Evolutionary conservation across 2,329 filamentous ascomycete species (phyloP).

Genomic region (Paraconiothyrium sp.): DNA sequence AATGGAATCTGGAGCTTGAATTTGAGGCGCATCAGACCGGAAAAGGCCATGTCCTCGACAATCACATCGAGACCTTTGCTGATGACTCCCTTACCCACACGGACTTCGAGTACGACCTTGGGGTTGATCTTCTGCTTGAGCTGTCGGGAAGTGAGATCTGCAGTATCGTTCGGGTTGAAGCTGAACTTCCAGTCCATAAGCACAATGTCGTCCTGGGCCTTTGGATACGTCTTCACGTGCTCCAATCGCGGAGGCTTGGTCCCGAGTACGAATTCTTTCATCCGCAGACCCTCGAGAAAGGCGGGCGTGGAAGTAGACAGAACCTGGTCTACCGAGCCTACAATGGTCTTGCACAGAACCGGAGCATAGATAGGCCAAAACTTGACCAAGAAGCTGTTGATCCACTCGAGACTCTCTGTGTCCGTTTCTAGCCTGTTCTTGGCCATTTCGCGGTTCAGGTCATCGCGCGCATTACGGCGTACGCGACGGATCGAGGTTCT

Average conservation of each 20-base stretch:
- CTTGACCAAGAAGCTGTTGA: constrained; percentile 97
- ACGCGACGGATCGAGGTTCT: constrained; percentile 93
- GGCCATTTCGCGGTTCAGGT: constrained; percentile 87
- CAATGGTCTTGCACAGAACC: constrained; percentile 88
- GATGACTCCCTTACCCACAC: constrained; percentile 93
- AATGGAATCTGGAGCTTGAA: constrained; percentile 97
- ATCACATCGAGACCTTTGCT: constrained; percentile 98
- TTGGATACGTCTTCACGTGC: constrained; percentile 97
- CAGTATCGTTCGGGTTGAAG: constrained; percentile 94
- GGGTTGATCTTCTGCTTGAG: constrained; percentile 96
- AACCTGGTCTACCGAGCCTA: constrained; percentile 95
- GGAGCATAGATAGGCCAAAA: constrained; percentile 99
- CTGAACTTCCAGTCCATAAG: constrained; percentile 99
- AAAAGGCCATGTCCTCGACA: constrained; percentile 97
- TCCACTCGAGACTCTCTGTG: constrained; percentile 94
- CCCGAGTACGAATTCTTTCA: constrained; percentile 93
- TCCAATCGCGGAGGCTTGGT: constrained; percentile 96
- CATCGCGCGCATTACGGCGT: constrained; percentile 94
- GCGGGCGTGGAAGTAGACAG: constrained; percentile 89
- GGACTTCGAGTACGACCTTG: constrained; percentile 93
- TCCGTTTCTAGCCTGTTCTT: constrained; percentile 90
- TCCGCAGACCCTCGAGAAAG: constrained; percentile 90
- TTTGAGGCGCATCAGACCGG: constrained; percentile 94
- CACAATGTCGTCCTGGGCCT: constrained; percentile 92
- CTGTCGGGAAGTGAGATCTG: constrained; percentile 89